Percentiles rank a stretch among this genome's conserved stretches.
Evolutionary conservation across 257 asterid species (phyloP).

Genomic region (Fraxinus cuspidata): DNA sequence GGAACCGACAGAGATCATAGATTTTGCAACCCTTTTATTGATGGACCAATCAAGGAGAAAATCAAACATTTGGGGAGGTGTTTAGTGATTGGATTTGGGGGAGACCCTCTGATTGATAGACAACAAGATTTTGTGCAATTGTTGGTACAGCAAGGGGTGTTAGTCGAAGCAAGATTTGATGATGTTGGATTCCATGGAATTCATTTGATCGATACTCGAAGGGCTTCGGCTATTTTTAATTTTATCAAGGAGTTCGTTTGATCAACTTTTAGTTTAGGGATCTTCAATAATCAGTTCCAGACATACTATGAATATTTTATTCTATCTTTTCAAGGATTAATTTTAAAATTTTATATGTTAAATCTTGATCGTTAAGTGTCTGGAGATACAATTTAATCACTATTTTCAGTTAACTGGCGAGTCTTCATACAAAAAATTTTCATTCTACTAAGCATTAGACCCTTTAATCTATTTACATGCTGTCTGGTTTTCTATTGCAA

Average conservation of each 20-base stretch:
- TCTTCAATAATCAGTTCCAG: not conserved
- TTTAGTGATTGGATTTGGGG: conserved; percentile 83
- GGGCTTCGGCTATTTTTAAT: conserved; percentile 53
- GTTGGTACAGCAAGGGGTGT: conserved; percentile 60
- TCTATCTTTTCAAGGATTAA: not conserved
- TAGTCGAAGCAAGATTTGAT: conserved; percentile 76
- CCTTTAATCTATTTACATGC: too few relatives aligned
- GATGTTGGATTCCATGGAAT: conserved; percentile 78
- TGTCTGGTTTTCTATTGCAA: not conserved
- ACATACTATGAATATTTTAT: not conserved
- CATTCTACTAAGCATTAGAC: too few relatives aligned
- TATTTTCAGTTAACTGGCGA: not conserved
- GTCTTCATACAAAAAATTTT: not conserved
- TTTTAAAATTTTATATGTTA: not conserved
- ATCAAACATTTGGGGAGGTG: conserved; percentile 58
- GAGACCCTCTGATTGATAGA: conserved; percentile 80
- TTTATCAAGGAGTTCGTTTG: conserved; percentile 68
- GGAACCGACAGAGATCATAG: conserved; percentile 84
- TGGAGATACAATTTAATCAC: not conserved
- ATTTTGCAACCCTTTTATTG: conserved; percentile 68
- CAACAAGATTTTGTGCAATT: conserved; percentile 66
- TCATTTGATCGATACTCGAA: conserved; percentile 57
- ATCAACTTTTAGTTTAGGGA: conserved; percentile 1
- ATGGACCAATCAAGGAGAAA: conserved; percentile 50
- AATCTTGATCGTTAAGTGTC: not conserved